phyloP scores from a whole-genome alignment of 768 basidiomycete species.

The Phylloporus sp. region DNA sequence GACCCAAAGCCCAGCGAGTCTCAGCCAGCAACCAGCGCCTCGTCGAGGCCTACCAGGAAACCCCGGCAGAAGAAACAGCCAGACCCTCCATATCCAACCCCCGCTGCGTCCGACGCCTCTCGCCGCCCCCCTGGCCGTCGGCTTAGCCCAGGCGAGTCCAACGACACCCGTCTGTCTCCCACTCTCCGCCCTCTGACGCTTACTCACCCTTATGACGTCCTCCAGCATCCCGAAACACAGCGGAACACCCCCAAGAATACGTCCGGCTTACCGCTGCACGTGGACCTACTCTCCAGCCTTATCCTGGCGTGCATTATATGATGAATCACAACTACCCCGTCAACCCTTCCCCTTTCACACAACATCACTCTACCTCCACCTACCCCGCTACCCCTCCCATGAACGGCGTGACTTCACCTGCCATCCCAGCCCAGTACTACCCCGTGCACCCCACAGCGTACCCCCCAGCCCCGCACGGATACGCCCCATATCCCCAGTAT shows the following conservation, averaged over 20 bases:
- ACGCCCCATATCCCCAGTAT: slow-evolving; percentile 57
- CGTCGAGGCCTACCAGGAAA: slow-evolving; percentile 42
- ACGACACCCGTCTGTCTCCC: slow-evolving; percentile 16
- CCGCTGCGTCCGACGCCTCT: slow-evolving; percentile 17
- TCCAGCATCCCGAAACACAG: slow-evolving; percentile 15
- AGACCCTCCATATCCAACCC: slow-evolving; percentile 23
- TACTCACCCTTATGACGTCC: slow-evolving; percentile 9
- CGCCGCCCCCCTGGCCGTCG: slow-evolving; percentile 28
- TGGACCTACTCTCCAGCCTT: slow-evolving; percentile 47
- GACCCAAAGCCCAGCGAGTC: slow-evolving; percentile 40
- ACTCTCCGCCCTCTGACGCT: background rate
- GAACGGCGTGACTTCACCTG: slow-evolving; percentile 39
- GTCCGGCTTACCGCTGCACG: slow-evolving; percentile 36
- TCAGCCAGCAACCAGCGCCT: slow-evolving; percentile 39
- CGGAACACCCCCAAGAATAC: slow-evolving; percentile 24
- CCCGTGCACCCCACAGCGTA: slow-evolving; percentile 55
- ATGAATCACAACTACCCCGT: slow-evolving; percentile 72
- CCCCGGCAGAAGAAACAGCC: slow-evolving; percentile 51
- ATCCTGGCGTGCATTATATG: slow-evolving; percentile 51
- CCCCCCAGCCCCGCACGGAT: slow-evolving; percentile 36
- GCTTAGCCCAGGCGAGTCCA: slow-evolving; percentile 21
- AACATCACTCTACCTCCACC: slow-evolving; percentile 39
- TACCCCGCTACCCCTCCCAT: slow-evolving; percentile 29
- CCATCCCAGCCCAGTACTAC: slow-evolving; percentile 49
- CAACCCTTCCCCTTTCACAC: slow-evolving; percentile 50